Percentiles rank a stretch among this genome's conserved stretches.
Evolutionary conservation across 2,329 filamentous ascomycete species (phyloP).

Genomic region (Alternaria sp.): DNA sequence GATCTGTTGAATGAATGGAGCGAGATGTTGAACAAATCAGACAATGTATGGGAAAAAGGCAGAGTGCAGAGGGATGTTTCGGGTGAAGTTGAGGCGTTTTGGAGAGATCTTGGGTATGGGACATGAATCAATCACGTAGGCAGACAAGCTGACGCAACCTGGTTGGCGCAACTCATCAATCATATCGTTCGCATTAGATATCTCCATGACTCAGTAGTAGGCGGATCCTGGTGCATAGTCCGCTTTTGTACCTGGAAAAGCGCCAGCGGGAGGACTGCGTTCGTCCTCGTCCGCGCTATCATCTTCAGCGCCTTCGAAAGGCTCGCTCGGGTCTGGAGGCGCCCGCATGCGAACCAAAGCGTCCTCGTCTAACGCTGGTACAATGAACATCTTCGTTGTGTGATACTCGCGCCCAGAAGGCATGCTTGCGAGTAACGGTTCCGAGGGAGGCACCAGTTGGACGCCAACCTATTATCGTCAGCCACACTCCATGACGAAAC

Average conservation of each 20-base stretch:
- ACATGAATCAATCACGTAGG: not conserved
- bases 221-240: constrained; percentile 42
- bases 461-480: constrained; percentile 72
- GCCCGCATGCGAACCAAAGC: constrained; percentile 68
- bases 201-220: constrained; percentile 40
- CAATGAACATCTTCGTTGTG: constrained; percentile 71
- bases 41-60: constrained; percentile 34
- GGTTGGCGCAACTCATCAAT: not conserved
- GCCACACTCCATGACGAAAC: constrained; percentile 2
- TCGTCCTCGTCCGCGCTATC: constrained; percentile 50
- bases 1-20: constrained; percentile 50
- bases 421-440: constrained; percentile 77
- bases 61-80: constrained; percentile 36
- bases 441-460: constrained; percentile 76
- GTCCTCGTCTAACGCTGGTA: constrained; percentile 71
- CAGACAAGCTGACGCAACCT: not conserved
- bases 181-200: not conserved
- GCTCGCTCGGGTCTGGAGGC: constrained; percentile 61
- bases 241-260: constrained; percentile 48
- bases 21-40: constrained; percentile 21
- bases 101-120: constrained; percentile 17
- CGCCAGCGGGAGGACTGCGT: constrained; percentile 40
- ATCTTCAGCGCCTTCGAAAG: constrained; percentile 48
- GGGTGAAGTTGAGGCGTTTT: constrained; percentile 36
- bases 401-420: constrained; percentile 91